phyloP scores from a whole-genome alignment of 768 basidiomycete genomes.

The Suillus brevipes region DNA sequence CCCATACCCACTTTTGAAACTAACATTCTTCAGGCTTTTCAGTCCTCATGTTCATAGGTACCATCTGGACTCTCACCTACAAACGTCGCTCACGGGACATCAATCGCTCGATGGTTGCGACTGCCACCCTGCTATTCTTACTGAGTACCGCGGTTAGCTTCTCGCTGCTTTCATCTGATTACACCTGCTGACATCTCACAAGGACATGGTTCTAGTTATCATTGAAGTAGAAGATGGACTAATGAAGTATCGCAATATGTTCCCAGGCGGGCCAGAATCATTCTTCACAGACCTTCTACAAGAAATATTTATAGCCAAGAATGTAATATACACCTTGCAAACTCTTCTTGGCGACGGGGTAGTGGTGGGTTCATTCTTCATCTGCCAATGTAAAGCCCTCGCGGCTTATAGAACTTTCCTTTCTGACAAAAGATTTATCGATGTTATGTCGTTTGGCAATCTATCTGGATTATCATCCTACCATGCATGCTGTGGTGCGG shows the following conservation, averaged over 20 bases:
- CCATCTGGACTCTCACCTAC: constrained; percentile 24
- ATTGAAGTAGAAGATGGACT: constrained; percentile 28
- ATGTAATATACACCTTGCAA: constrained; percentile 25
- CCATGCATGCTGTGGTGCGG: constrained; percentile 32
- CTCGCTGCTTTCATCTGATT: neutral
- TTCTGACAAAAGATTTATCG: constrained; percentile 24
- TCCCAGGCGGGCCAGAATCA: constrained; percentile 18
- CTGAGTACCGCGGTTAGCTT: constrained; percentile 31
- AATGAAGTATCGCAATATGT: constrained; percentile 18
- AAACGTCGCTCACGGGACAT: constrained; percentile 10
- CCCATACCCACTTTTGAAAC: neutral
- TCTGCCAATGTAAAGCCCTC: neutral
- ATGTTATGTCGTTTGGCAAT: constrained; percentile 35
- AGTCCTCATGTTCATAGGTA: constrained; percentile 34
- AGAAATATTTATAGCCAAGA: constrained; percentile 31
- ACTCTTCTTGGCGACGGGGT: constrained; percentile 33
- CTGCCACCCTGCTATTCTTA: constrained; percentile 27
- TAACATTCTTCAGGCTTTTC: constrained; percentile 30
- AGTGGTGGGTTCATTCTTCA: constrained; percentile 18
- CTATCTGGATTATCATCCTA: constrained; percentile 26
- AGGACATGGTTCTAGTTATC: constrained; percentile 30
- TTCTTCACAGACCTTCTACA: constrained; percentile 30
- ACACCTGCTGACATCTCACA: neutral
- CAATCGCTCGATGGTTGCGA: constrained; percentile 22
- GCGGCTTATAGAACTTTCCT: neutral